Evolutionary conservation across 177 flowering plant genomes (phyloP), one percentile per base, ranked within the genome.

Genomic region (Vitis hybrid): DNA sequence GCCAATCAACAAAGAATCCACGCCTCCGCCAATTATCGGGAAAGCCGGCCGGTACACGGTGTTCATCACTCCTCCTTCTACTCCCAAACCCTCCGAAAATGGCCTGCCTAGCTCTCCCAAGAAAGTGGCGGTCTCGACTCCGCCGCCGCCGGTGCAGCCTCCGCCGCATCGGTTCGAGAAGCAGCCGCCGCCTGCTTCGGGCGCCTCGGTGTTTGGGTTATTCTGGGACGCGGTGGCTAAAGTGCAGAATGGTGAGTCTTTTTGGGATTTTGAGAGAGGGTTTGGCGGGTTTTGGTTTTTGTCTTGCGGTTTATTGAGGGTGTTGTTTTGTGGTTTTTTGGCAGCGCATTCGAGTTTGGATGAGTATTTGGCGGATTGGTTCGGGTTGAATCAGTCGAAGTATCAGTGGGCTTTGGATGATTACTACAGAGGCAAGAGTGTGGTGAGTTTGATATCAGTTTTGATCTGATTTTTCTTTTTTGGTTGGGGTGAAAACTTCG

Each of bases 381-480:
- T 93, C 69, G 98, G 99, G 31, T 79, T 95, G 79, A 81, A 93
- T 79, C 94, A 93, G 58, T 95, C 98, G 1, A 95, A 89, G 86
- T 93, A 90, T 79, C 99, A 95, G 74, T 95, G 99, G 99, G 99
- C 99, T 3, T 80, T 94, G 79, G 90, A 94, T 75, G 98, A 94
- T 80, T 94, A 89, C 50, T 94, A 90, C 67, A 92, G 87, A 70
- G 81, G 70, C 83, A 89, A 89, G 70, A 93, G 80, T 75, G 56
- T 81, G 90, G 97, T 94, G 77, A 86, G 85, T 67, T 67, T 71
- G 11, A 29, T 59, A 1, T 6, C 12, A 19, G 5, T n/a, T 48
- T n/a, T 26, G 13, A 31, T 19, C 9, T 14, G 39, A 2, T 5
- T 22, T 18, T 18, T 39, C 3, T 50, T 12, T 12, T 57, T 58